Percentiles rank a stretch among this genome's conserved stretches.
Conservation (phyloP, 1,284 basidiomycete genomes). For the Fomitopsis schrenkii region DNA sequence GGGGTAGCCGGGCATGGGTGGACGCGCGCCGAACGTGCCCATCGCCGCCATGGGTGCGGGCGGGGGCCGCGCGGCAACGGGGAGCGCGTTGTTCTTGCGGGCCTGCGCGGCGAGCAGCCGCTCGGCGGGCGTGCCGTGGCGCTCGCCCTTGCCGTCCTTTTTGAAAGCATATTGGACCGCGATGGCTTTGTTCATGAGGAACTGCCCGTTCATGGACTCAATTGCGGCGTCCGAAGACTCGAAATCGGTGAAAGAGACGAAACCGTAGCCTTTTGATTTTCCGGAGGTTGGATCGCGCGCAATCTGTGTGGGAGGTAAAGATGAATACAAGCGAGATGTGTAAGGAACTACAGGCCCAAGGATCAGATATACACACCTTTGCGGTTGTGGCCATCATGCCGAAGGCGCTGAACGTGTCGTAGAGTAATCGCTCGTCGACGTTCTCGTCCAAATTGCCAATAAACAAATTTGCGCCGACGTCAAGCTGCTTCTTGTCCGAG, state of each 20-base stretch:
- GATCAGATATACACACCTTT: slow-evolving; percentile 59
- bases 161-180: slow-evolving; percentile 98
- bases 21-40: slow-evolving; percentile 51
- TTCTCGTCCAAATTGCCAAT: slow-evolving; percentile 93
- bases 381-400: slow-evolving; percentile 92
- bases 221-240: slow-evolving; percentile 95
- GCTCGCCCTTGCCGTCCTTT: slow-evolving; percentile 97
- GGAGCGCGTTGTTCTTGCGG: slow-evolving; percentile 88
- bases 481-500: slow-evolving; percentile 96
- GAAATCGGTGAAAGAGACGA: slow-evolving; percentile 96
- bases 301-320: slow-evolving; percentile 49
- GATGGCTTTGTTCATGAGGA: slow-evolving; percentile 97
- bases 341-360: slow-evolving; percentile 9
- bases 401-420: slow-evolving; percentile 94
- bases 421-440: slow-evolving; percentile 90
- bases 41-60: slow-evolving; percentile 50
- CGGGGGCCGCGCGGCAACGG: slow-evolving; percentile 64
- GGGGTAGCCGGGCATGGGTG: slow-evolving; percentile 54
- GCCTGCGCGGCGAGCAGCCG: slow-evolving; percentile 93
- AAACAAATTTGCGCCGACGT: slow-evolving; percentile 97
- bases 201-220: slow-evolving; percentile 96
- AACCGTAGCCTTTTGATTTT: slow-evolving; percentile 93
- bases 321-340: slow-evolving; percentile 3
- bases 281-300: slow-evolving; percentile 85
- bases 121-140: slow-evolving; percentile 94